Evolutionary conservation across 2,329 filamentous ascomycete genomes (phyloP), one percentile per base, ranked within the genome.

Genomic region (Aureobasidium sp.): DNA sequence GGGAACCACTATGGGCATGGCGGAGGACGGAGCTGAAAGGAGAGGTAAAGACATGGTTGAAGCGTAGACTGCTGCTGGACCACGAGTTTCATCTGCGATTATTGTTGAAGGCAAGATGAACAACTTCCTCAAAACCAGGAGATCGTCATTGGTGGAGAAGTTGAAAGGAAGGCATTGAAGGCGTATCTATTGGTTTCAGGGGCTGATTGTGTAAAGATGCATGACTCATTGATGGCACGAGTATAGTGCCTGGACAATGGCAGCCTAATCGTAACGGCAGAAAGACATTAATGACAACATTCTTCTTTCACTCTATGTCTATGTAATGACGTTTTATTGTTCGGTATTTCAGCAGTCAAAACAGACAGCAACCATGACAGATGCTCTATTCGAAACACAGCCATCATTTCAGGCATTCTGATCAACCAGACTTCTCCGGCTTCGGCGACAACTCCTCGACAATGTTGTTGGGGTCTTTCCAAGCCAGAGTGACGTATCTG

Each of bases 381-480:
- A 20, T 20, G 20, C 39, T 41, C 39, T 11, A 12, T 12, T n/a
- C 39, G 4, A 11, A 1, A 22, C 39, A 5, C n/a, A 22, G 39
- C n/a, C 20, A 3, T 42, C n/a, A 42, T 9, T 20, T 22, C n/a
- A 42, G 3, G n/a, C 39, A 22, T 11, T 20, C 39, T 8, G 4
- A n/a, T 22, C n/a, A 42, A 4, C 22, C 31, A 20, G n/a, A 37
- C 29, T 66, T 68, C 63, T 65, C 63, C 2, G 67, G 67, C 60
- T 68, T 71, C 9, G 78, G 76, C 56, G 78, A 78, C 44, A 86
- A 72, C 68, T 85, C 79, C 56, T 84, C 82, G 0, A 80, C 78
- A 51, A 84, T 84, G 63, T 87, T 87, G 63, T 83, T 80, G 1
- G 81, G 78, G 62, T 87, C 84, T 67, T 84, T 85, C 80, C 82